phyloP scores from a whole-genome alignment of 345 rosid species.

The Melaleuca alternifolia region DNA sequence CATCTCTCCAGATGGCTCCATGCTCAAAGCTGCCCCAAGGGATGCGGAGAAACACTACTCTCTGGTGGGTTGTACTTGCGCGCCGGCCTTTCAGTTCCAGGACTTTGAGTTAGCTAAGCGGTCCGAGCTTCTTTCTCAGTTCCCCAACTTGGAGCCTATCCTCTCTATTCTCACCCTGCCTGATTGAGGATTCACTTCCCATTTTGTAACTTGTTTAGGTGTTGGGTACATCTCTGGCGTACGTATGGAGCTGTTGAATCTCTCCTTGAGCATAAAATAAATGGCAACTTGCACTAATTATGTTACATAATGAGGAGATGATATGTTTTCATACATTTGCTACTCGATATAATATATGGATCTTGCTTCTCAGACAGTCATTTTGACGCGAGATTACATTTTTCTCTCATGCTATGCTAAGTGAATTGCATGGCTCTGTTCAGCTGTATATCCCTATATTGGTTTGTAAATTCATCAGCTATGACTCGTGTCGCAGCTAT shows the following conservation, averaged over 20 bases:
- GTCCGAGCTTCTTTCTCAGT: conserved; percentile 41
- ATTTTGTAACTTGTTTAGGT: background rate
- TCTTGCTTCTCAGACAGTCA: background rate
- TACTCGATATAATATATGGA: background rate
- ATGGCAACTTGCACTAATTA: background rate
- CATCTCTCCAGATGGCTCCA: conserved; percentile 33
- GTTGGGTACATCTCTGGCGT: background rate
- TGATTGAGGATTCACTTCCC: conserved; percentile 4
- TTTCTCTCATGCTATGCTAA: background rate
- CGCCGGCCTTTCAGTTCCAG: conserved; percentile 86
- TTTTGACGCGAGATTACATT: background rate
- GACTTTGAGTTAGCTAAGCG: conserved; percentile 76
- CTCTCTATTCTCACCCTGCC: conserved; percentile 51
- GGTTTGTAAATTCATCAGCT: background rate
- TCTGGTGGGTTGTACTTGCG: conserved; percentile 88
- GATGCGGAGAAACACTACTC: conserved; percentile 60
- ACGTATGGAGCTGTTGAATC: background rate
- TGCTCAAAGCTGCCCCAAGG: conserved; percentile 39
- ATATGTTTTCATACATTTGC: background rate
- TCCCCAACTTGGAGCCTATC: conserved; percentile 42
- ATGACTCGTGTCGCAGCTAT: background rate
- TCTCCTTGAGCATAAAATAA: background rate
- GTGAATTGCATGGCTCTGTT: background rate
- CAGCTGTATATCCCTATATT: background rate
- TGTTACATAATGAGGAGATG: background rate